Evolutionary conservation across 2,329 filamentous ascomycete species (phyloP), one percentile per base, ranked within the genome.

Genomic region (Xylariaceae sp.): DNA sequence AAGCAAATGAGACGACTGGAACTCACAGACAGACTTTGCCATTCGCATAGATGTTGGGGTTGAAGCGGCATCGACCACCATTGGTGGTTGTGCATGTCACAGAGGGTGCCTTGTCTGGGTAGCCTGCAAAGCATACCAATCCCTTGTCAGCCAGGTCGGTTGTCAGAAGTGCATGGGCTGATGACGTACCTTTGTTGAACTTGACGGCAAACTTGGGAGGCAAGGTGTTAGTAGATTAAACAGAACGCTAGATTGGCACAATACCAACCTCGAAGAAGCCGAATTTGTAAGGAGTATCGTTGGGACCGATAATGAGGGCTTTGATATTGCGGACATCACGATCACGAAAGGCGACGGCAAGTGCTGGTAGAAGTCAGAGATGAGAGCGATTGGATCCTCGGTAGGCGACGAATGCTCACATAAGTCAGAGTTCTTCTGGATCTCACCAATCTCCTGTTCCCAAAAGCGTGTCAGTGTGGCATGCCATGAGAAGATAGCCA

Each of bases 241-340:
- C n/a, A n/a, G n/a, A n/a, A n/a, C n/a, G n/a, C n/a, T n/a, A n/a
- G n/a, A n/a, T n/a, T n/a, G n/a, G n/a, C n/a, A 12, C n/a, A 12
- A 56, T 44, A 63, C 74, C 48, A 65, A 93, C 90, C 77, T 97
- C 90, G 63, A 95, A 97, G 70, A 96, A 96, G 3, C 93, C 93
- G 62, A 94, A 96, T 66, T 96, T 91, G 66, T 98, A 98, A 0
- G 92, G 91, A 1, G 91, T 95, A 57, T 93, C 91, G 54, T 92
- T 89, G 20, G 93, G 92, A 0, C 93, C 93, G 55, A 97, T 82
- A 59, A 97, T 92, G 53, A 97, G 68, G 39, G 91, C 89, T 63
- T 83, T 86, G 40, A 97, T 85, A 63, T 88, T 86, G 44, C 91
- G 86, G 49, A 97, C 88, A 66, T 98, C 90, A 56, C 83, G 77